Percentiles rank a stretch among this genome's conserved stretches.
phyloP scores from a whole-genome alignment of 2,329 filamentous ascomycete species.

The Zasmidium cellare region DNA sequence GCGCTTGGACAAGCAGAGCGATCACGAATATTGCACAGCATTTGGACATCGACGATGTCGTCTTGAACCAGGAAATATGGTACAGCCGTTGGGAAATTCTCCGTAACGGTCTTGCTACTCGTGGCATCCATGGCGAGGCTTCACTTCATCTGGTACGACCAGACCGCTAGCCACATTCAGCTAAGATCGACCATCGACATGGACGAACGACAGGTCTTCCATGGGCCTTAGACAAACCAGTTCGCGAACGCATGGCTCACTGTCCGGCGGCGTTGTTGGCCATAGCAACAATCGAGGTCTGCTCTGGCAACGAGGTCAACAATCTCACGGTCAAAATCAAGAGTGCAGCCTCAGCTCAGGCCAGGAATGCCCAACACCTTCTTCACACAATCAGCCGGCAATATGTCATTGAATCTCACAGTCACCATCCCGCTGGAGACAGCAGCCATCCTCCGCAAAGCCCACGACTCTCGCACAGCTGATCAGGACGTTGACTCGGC shows the following conservation, averaged over 20 bases:
- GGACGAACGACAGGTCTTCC: not conserved
- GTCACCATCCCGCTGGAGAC: slow-evolving; percentile 10
- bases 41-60: too few relatives aligned
- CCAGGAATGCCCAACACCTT: not conserved
- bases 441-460: slow-evolving; percentile 3
- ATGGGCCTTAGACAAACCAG: not conserved
- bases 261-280: not conserved
- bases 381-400: not conserved
- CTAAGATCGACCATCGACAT: not conserved
- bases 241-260: not conserved
- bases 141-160: not conserved
- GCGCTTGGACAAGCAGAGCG: too few relatives aligned
- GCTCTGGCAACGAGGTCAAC: not conserved
- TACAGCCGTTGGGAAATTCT: not conserved
- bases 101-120: not conserved
- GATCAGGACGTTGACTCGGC: not conserved
- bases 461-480: not conserved
- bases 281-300: not conserved
- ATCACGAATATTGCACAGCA: too few relatives aligned
- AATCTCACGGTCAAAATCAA: not conserved
- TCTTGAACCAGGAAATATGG: not conserved
- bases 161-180: not conserved
- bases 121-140: not conserved
- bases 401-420: slow-evolving; percentile 10
- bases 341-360: not conserved